Evolutionary conservation across 805 yeast species (phyloP), one percentile per base, ranked within the genome.

Genomic region (Candida boleticola): DNA sequence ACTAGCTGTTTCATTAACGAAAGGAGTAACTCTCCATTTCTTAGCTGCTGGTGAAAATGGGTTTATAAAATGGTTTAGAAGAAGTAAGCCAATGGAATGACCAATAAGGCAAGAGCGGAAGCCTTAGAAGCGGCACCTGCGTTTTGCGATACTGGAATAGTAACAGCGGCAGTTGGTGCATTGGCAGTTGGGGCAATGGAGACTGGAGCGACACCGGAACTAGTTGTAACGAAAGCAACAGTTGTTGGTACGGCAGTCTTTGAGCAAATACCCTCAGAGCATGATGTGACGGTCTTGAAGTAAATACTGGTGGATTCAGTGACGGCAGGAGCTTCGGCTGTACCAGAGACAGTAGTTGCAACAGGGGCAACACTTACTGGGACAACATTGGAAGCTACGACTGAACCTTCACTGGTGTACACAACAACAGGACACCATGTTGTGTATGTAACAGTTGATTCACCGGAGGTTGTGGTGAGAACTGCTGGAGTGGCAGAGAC

Each of bases 41-140:
- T n/a, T n/a, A n/a, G n/a, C n/a, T n/a, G n/a, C n/a, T n/a, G n/a
- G n/a, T n/a, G n/a, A n/a, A n/a, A n/a, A n/a, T n/a, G n/a, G n/a
- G 98, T 90, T 45, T 92, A 92, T 65, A 90, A 77, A 63, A 42
- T 22, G 5, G 10, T 50, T 62, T 63, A 66, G 51, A 66, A 43
- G 51, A 66, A 58, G 60, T 60, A 61, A 41, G 65, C 71, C 45
- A 62, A 58, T 42, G 71, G 64, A 37, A 64, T 46, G 44, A 63
- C 58, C 36, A 57, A 50, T 34, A 58, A 42, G 32, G 67, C 68
- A 25, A 54, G 41, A 46, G 56, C 44, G 18, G 68, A 61, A 25
- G 58, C 55, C 30, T 49, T 48, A 35, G 43, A 37, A 36, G 43
- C 47, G 40, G 45, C 42, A 44, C 54, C 63, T 33, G 53, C 61